Evolutionary conservation across 2,329 filamentous ascomycete species (phyloP), one percentile per base, ranked within the genome.

Genomic region (Fusarium solani-melongenae): DNA sequence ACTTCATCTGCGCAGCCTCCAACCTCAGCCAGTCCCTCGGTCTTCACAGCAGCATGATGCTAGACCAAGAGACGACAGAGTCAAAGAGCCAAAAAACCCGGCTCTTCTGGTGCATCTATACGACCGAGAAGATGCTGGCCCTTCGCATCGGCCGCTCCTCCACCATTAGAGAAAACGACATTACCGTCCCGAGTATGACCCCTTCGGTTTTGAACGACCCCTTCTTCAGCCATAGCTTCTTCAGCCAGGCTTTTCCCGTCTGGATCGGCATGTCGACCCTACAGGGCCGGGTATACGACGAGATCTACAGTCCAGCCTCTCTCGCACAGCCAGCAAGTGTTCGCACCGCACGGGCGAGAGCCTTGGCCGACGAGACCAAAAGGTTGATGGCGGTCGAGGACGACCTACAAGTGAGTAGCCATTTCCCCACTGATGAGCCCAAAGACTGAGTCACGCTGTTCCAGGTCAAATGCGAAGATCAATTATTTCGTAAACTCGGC

Each of bases 71-170:
- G 20, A 57, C 55, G 8, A 36, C 59, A 6, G 70, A 72, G 29
- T 33, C 41, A 5, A 71, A 58, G 11, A 24, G 14, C 7, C 51
- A 62, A 7, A 76, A 75, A 15, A 65, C 53, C 5, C 49, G 64
- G 9, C 60, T 80, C 1, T 80, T 80, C 44, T 80, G 78, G 79
- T 62, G 69, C 8, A 68, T 79, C 2, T 80, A 79, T 46, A 56
- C 67, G 6, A 64, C 66, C 1, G 79, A 80, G 17, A 79, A 79
- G 51, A 67, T 63, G 0, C 65, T 80, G 2, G 73, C 77, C 0
- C 65, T 80, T 10, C 75, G 78, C 9, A 65, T 80, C 3, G 78
- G 78, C 0, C 74, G 78, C 1, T 69, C 78, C 3, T 78, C 77
- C 0, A 76, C 69, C 0, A 73, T 80, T 15, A 74, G 78, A 14